phyloP scores from a whole-genome alignment of 1,139 yeast genomes.

The Hansenula lynferdii region DNA sequence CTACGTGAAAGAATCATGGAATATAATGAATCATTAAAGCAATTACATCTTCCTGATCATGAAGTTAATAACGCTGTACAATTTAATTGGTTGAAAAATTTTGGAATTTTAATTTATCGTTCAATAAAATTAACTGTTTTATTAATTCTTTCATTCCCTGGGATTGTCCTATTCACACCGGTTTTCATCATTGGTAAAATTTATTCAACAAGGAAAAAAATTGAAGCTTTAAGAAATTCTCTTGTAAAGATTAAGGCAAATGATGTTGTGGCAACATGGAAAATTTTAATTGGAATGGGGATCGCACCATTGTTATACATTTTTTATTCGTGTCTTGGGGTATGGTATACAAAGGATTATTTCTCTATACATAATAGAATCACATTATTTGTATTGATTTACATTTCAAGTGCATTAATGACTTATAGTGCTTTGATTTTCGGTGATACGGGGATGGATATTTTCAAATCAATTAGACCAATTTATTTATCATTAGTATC shows the following conservation, averaged over 20 bases:
- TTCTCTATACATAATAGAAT: slow-evolving; percentile 17
- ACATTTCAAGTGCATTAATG: slow-evolving; percentile 48
- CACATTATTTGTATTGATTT: slow-evolving; percentile 26
- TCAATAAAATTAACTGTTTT: slow-evolving; percentile 49
- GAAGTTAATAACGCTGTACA: slow-evolving; percentile 62
- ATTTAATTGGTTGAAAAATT: slow-evolving; percentile 34
- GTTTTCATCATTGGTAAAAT: slow-evolving; percentile 74
- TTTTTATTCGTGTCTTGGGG: slow-evolving; percentile 58
- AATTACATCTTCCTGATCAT: slow-evolving; percentile 82
- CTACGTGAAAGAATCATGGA: slow-evolving; percentile 56
- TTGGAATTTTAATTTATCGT: slow-evolving; percentile 49
- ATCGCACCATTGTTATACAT: slow-evolving; percentile 83
- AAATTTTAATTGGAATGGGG: slow-evolving; percentile 82
- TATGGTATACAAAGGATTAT: slow-evolving; percentile 23
- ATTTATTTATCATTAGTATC: slow-evolving; percentile 67
- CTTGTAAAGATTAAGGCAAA: slow-evolving; percentile 87
- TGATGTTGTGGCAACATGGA: slow-evolving; percentile 97
- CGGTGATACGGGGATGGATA: slow-evolving; percentile 92
- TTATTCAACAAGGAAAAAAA: slow-evolving; percentile 69
- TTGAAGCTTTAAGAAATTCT: slow-evolving; percentile 79
- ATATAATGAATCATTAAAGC: slow-evolving; percentile 64
- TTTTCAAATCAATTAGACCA: slow-evolving; percentile 79
- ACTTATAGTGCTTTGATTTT: slow-evolving; percentile 85
- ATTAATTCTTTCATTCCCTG: slow-evolving; percentile 71
- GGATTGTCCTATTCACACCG: slow-evolving; percentile 78